Base-by-base conservation (phyloP, 2,329 filamentous ascomycete genomes). In the Cyclaneusma minus region DNA sequence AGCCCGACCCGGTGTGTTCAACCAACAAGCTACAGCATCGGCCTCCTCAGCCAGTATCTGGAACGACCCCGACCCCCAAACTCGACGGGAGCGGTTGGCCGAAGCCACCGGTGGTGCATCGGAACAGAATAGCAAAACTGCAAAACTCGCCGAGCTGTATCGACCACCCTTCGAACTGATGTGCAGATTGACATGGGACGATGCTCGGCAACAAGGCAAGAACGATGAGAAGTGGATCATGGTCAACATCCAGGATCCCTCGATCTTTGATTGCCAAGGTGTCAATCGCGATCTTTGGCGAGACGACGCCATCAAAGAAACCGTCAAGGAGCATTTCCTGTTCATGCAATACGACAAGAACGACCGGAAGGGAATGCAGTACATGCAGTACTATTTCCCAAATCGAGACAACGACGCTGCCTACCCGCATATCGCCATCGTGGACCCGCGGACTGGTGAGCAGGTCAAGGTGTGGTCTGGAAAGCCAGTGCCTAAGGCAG, bases 201-300 rank as follows among this genome's bases (percentile, higher is more conserved):
- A 76, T 31, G 89, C 83, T 9, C 71, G 89, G 28, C 69, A 85
- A 10, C 64, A 84, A 40, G 89, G 87, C 33, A 92, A 89, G 48
- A 79, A 84, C 23, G 65, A 75, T 15, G 74, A 83, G 58, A 94
- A 92, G 51, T 98, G 89, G 89, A 68, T 98, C 24, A 54, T 98
- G 39, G 83, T 94, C 35, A 95, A 98, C 48, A 73, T 98, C 10
- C 89, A 98, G 52, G 85, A 98, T 47, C 71, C 81, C 37, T 80
- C 80, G 18, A 75, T 93, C 43, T 98, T 98, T 50, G 80, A 89
- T 50, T 98, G 89, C 50, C 89, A 98, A 49, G 68, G 81, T 3
- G 60, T 98, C 11, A 98, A 98, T 47, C 69, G 89, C 22, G 89
- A 98, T 48, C 72, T 95, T 28, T 98, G 89, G 89, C 94, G 94